Evolutionary conservation across 257 asterid species (phyloP).

Genomic region (Prunella vulgaris): DNA sequence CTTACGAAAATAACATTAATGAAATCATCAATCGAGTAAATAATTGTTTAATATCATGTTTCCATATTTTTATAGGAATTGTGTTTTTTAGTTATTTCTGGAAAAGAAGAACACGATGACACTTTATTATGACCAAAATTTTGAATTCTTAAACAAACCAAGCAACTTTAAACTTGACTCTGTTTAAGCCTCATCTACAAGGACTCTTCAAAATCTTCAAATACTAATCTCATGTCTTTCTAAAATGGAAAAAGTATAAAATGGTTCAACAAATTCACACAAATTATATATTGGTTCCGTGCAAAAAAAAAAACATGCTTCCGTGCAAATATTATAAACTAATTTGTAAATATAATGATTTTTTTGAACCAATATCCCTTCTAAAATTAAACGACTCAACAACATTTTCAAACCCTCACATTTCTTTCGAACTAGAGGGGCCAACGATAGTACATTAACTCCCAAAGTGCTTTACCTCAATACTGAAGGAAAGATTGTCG

Average conservation of each 20-base stretch:
- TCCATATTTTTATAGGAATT: not conserved
- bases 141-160: not conserved
- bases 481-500: not conserved
- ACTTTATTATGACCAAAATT: not conserved
- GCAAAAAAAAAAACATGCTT: too few species aligned
- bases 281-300: too few species aligned
- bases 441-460: not conserved
- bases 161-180: not conserved
- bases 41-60: not conserved
- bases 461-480: not conserved
- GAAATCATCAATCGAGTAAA: not conserved
- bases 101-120: constrained; percentile 2
- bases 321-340: too few species aligned
- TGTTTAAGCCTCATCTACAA: not conserved
- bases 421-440: not conserved
- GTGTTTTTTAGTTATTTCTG: not conserved
- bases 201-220: not conserved
- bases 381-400: not conserved
- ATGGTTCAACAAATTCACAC: too few species aligned
- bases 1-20: not conserved
- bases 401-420: not conserved
- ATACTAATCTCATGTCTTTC: not conserved
- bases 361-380: too few species aligned
- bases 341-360: too few species aligned
- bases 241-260: too few species aligned